Base-by-base conservation (phyloP, 768 basidiomycete genomes). In the Boletus speciosus region DNA sequence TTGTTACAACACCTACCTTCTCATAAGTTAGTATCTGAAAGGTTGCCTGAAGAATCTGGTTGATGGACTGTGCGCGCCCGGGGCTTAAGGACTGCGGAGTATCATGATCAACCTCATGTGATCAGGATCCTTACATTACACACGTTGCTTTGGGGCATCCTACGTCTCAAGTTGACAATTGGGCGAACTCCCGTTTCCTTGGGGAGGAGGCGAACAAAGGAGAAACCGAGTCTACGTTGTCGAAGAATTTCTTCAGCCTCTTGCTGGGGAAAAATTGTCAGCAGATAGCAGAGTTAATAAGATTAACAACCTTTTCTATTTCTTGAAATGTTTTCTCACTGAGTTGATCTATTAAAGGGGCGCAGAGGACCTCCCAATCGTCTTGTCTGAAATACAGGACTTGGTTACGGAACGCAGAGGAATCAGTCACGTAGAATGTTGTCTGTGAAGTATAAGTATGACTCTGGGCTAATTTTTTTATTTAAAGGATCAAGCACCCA, bases 131-230 rank as follows among this genome's bases (percentile, higher is more conserved):
- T 44, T 9, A 19, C 1, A 40, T 43, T 58, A 27, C 46, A 73
- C 76, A 74, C 76, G 58, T 66, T 72, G 51, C 63, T 70, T 54
- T 54, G 61, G 27, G 67, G 65, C 51, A 69, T 78, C 48, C 84
- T 78, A 23, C 74, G 69, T n/a, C 84, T 79, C 40, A 98, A 75
- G 65, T 99, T 98, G 27, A 97, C 90, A 56, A 98, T 96, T 0
- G 95, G 95, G 31, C 97, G 79, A 3, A 98, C 92, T 0, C 97
- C 97, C 4, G 85, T 90, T 54, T 95, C 95, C 69, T 98, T 99
- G 0, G 97, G 97, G 19, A 99, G 74, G 7, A 98, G 76, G 2
- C 97, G 82, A 15, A 96, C 84, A 59, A 88, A 90, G 0, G 93
- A 92, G 64, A 85, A 93, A 0, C 91, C 90, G 3, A 97, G 77